A percentile compares a stretch with the other conserved stretches of the same genome.
Conservation (phyloP, 2,329 filamentous ascomycete genomes). For the Exophiala calicioides region DNA sequence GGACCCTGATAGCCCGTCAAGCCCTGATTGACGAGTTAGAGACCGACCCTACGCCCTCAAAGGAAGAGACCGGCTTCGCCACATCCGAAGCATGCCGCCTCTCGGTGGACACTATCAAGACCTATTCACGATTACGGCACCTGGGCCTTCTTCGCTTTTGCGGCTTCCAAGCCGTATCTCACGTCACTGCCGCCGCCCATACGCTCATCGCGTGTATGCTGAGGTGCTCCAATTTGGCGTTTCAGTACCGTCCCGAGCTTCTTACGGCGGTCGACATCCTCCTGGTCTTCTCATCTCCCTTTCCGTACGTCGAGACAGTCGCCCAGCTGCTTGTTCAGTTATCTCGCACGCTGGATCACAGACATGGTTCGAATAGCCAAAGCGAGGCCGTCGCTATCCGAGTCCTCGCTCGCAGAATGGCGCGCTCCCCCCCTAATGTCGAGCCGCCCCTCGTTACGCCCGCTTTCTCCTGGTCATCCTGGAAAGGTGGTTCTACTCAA, state of each 20-base stretch:
- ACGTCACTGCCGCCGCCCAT: slow-evolving; percentile 11
- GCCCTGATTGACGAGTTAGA: slow-evolving; percentile 15
- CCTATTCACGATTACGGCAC: slow-evolving; percentile 11
- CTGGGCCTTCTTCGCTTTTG: slow-evolving; percentile 12
- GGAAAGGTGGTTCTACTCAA: no score
- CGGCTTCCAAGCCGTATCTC: slow-evolving; percentile 12
- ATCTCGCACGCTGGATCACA: slow-evolving; percentile 12
- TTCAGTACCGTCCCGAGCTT: slow-evolving; percentile 13
- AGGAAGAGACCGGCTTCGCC: neutral
- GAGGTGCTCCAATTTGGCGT: slow-evolving; percentile 10
- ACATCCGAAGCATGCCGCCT: slow-evolving; percentile 14
- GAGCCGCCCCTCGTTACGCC: slow-evolving; percentile 2
- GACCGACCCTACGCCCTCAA: neutral
- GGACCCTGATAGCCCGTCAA: slow-evolving; percentile 14
- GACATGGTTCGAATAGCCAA: slow-evolving; percentile 12
- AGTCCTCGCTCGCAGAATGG: slow-evolving; percentile 12
- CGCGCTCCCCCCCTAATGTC: slow-evolving; percentile 1
- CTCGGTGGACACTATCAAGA: slow-evolving; percentile 14
- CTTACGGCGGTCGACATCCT: slow-evolving; percentile 14
- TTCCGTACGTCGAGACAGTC: slow-evolving; percentile 13
- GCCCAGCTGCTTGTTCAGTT: slow-evolving; percentile 13
- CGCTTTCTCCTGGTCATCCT: neutral
- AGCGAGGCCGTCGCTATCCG: slow-evolving; percentile 14
- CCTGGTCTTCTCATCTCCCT: slow-evolving; percentile 13
- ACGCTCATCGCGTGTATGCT: slow-evolving; percentile 17